Evolutionary conservation across 2,329 filamentous ascomycete species (phyloP).

Genomic region (Nannizziopsis barbatae): DNA sequence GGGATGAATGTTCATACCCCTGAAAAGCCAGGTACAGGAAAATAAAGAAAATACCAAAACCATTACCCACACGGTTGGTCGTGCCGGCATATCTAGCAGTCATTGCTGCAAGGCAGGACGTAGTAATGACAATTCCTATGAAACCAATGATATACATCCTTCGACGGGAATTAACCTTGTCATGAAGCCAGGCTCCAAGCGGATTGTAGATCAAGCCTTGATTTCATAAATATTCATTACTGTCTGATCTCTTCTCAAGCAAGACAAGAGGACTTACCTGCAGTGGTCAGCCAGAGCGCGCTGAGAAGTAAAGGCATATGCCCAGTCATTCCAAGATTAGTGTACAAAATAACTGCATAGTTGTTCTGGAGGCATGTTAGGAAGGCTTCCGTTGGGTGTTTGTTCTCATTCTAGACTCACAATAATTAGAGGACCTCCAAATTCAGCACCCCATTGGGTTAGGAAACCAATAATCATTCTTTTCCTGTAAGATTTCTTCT

Average conservation of each 20-base stretch:
- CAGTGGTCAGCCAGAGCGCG: conserved; percentile 38
- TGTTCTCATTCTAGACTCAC: conserved; percentile 25
- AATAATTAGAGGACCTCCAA: conserved; percentile 43
- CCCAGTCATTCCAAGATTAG: conserved; percentile 33
- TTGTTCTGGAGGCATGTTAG: conserved; percentile 30
- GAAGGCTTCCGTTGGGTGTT: too few relatives aligned
- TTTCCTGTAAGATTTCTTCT: conserved; percentile 41
- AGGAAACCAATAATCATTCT: conserved; percentile 43
- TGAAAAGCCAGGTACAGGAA: conserved; percentile 42
- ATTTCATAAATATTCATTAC: conserved; percentile 7
- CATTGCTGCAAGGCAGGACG: conserved; percentile 33
- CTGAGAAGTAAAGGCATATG: conserved; percentile 36
- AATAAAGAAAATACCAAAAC: conserved; percentile 33
- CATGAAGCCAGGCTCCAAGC: conserved; percentile 29
- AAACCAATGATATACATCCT: conserved; percentile 36
- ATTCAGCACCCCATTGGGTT: conserved; percentile 45
- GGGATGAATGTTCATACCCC: conserved; percentile 22
- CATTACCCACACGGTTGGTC: conserved; percentile 32
- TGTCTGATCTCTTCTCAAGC: background rate
- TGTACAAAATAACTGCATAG: conserved; percentile 38
- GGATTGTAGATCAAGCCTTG: conserved; percentile 33
- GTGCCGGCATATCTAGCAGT: conserved; percentile 31
- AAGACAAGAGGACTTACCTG: conserved; percentile 27
- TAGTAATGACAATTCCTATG: conserved; percentile 32
- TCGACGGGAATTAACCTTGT: conserved; percentile 30